These are phyloP conservation scores for Alternaria panax DNA, from an alignment of 2,329 filamentous ascomycete genomes.

Conservation along the genomic window DNA sequence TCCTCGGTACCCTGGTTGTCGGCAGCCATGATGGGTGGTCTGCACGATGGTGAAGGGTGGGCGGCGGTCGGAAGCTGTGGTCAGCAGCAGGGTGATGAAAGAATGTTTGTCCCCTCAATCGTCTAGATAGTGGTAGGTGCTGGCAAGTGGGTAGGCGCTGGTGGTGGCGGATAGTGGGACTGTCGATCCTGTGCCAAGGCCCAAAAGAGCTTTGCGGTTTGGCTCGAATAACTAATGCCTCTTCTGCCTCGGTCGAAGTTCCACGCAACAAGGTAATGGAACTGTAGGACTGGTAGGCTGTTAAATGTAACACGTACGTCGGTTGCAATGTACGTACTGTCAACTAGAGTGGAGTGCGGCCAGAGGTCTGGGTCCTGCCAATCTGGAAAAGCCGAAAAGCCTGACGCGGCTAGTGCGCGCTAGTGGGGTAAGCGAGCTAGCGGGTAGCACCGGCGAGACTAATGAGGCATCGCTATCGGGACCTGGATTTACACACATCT, in stretches of 20 bases:
- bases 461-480: neutral
- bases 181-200: slow-evolving; percentile 21
- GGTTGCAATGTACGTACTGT: slow-evolving; percentile 11
- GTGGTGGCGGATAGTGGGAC: slow-evolving; percentile 28
- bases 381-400: slow-evolving; percentile 26
- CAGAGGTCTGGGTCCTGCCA: slow-evolving; percentile 18
- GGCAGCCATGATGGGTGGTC: slow-evolving; percentile 30
- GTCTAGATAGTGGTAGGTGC: slow-evolving; percentile 11
- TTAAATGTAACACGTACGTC: slow-evolving; percentile 11
- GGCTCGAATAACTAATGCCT: neutral
- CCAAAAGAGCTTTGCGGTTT: slow-evolving; percentile 17
- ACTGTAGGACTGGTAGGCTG: neutral
- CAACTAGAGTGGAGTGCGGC: slow-evolving; percentile 20
- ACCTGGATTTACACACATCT: neutral
- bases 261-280: neutral
- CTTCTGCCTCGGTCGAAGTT: neutral
- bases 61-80: slow-evolving; percentile 10
- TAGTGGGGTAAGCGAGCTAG: slow-evolving; percentile 29
- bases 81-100: slow-evolving; percentile 15
- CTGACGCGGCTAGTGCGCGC: slow-evolving; percentile 28
- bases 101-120: slow-evolving; percentile 17
- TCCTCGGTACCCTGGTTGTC: slow-evolving; percentile 25
- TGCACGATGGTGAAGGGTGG: neutral
- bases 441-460: slow-evolving; percentile 9
- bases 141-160: slow-evolving; percentile 21